These are phyloP conservation scores for Extremus antarcticus DNA, from an alignment of 495 filamentous ascomycete genomes.

Conservation along the genomic window DNA sequence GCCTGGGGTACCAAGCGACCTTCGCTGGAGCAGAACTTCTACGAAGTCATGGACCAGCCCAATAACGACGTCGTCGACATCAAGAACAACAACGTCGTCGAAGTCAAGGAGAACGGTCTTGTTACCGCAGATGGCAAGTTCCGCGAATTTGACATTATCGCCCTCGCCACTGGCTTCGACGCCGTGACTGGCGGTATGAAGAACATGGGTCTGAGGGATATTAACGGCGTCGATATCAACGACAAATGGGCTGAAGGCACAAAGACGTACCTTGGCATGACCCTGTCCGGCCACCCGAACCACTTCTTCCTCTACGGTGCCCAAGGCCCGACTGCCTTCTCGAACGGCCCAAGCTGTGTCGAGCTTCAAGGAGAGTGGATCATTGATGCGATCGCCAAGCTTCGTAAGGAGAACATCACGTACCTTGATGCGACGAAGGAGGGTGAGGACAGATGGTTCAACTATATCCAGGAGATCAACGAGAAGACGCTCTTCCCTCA, in stretches of 20 bases:
- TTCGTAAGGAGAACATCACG: slow-evolving; percentile 32
- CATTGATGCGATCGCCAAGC: slow-evolving; percentile 35
- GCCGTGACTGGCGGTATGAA: slow-evolving; percentile 41
- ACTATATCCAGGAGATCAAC: slow-evolving; percentile 29
- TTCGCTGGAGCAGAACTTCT: slow-evolving; percentile 42
- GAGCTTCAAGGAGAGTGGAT: slow-evolving; percentile 45
- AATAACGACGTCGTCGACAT: slow-evolving; percentile 42
- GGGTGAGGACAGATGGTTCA: slow-evolving; percentile 40
- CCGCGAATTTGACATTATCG: slow-evolving; percentile 42
- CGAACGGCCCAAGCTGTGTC: slow-evolving; percentile 39
- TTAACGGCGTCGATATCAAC: slow-evolving; percentile 32
- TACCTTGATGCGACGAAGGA: slow-evolving; percentile 36
- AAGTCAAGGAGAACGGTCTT: slow-evolving; percentile 35
- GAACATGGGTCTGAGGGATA: slow-evolving; percentile 38
- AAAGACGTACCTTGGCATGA: slow-evolving; percentile 40
- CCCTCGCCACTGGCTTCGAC: slow-evolving; percentile 48
- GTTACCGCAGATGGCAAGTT: slow-evolving; percentile 31
- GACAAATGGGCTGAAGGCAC: slow-evolving; percentile 40
- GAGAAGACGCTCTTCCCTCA: slow-evolving; percentile 40
- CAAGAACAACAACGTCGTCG: slow-evolving; percentile 34
- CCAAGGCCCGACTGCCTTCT: slow-evolving; percentile 40
- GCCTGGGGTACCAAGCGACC: slow-evolving; percentile 41
- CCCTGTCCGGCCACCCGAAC: slow-evolving; percentile 41
- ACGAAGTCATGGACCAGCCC: slow-evolving; percentile 39
- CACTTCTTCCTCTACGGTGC: slow-evolving; percentile 44